Evolutionary conservation across 2,329 filamentous ascomycete genomes (phyloP).

Genomic region (Cordyceps fumosorosea): DNA sequence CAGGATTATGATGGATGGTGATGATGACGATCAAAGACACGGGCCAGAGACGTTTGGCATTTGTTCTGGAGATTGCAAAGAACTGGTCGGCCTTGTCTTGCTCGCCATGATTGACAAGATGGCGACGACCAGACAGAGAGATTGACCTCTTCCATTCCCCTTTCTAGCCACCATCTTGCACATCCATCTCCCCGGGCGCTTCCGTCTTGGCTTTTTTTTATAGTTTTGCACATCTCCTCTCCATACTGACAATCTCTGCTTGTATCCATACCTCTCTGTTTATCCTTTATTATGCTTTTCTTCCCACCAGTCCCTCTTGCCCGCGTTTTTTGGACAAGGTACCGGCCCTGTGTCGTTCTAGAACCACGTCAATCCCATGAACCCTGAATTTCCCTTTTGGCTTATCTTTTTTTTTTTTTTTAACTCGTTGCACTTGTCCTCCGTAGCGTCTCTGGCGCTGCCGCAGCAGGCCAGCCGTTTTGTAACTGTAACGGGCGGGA

Average conservation of each 20-base stretch:
- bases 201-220: conserved; percentile 13
- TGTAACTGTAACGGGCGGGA: background rate
- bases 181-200: conserved; percentile 7
- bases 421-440: no score
- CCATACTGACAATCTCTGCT: background rate
- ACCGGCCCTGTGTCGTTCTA: background rate
- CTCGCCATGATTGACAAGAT: background rate
- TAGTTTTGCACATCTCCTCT: background rate
- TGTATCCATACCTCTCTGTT: no score
- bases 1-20: background rate
- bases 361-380: background rate
- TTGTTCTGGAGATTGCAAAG: background rate
- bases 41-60: background rate
- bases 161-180: conserved; percentile 7
- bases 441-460: background rate
- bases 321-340: no score
- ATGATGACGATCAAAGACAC: background rate
- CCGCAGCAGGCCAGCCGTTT: background rate
- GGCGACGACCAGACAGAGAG: background rate
- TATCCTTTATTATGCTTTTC: no score
- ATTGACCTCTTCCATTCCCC: conserved; percentile 2
- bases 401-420: no score
- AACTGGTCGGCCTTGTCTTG: background rate
- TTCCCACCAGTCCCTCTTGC: no score
- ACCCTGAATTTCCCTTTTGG: no score